Conservation (phyloP, 2,329 filamentous ascomycete species). For the Alternaria arborescens region DNA sequence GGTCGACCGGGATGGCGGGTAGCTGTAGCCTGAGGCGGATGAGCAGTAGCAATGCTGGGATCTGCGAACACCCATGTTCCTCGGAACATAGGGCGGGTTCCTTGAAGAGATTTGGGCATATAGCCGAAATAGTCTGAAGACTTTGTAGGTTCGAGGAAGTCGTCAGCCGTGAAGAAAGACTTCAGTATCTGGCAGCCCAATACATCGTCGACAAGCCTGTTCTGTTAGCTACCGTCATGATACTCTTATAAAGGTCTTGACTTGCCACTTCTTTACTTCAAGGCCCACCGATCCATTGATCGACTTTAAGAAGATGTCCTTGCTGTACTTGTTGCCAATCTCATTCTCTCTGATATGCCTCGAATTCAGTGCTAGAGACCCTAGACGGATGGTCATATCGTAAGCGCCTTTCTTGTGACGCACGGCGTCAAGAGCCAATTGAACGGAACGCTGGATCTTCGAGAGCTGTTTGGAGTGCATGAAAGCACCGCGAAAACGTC, state of each 20-base stretch:
- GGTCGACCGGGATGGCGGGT: conserved; percentile 23
- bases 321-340: conserved; percentile 24
- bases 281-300: conserved; percentile 23
- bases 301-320: conserved; percentile 23
- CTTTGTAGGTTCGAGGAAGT: conserved; percentile 37
- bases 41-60: conserved; percentile 23
- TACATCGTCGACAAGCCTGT: conserved; percentile 31
- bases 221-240: conserved; percentile 4
- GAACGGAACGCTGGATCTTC: conserved; percentile 29
- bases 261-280: conserved; percentile 37
- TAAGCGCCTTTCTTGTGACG: conserved; percentile 36
- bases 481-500: conserved; percentile 30
- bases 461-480: conserved; percentile 22
- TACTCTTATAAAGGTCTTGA: background rate
- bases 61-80: conserved; percentile 43
- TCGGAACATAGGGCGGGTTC: conserved; percentile 35
- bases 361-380: conserved; percentile 34
- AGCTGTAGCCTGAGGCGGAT: conserved; percentile 4
- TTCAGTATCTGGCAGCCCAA: conserved; percentile 32
- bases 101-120: conserved; percentile 23
- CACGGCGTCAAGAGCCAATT: conserved; percentile 30
- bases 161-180: conserved; percentile 25
- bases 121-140: conserved; percentile 29
- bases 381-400: conserved; percentile 40
- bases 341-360: conserved; percentile 16